Percentiles rank a stretch among this genome's conserved stretches.
Conservation (phyloP, 345 rosid species). For the Abelmoschus esculentus region DNA sequence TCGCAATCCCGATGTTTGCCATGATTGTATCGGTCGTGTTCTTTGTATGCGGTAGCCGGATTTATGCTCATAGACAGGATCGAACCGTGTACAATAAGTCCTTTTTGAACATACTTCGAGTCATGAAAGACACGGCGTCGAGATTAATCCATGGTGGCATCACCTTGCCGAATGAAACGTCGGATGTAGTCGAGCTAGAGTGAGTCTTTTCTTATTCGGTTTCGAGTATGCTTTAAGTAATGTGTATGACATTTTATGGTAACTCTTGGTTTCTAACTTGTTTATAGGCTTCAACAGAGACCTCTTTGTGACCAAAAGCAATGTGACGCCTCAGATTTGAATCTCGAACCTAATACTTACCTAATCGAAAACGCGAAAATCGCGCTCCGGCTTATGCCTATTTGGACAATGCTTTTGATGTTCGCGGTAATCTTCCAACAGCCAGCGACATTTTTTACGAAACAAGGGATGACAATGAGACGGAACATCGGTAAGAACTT, state of each 20-base stretch:
- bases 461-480: slow-evolving; percentile 84
- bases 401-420: slow-evolving; percentile 84
- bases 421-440: slow-evolving; percentile 89
- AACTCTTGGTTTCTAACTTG: slow-evolving; percentile 2
- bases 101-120: slow-evolving; percentile 19
- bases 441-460: slow-evolving; percentile 82
- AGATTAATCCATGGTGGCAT: slow-evolving; percentile 25
- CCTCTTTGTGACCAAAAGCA: slow-evolving; percentile 49
- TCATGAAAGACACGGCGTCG: slow-evolving; percentile 29
- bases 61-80: slow-evolving; percentile 36
- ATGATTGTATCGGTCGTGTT: slow-evolving; percentile 51
- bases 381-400: slow-evolving; percentile 57
- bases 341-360: slow-evolving; percentile 13
- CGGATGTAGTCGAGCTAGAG: slow-evolving; percentile 60
- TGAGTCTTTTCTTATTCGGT: slow-evolving; percentile 31
- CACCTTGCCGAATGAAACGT: slow-evolving; percentile 30
- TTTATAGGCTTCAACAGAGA: slow-evolving; percentile 63
- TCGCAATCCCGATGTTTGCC: slow-evolving; percentile 65
- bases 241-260: neutral
- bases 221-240: neutral
- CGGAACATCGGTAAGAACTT: slow-evolving; percentile 59
- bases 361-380: slow-evolving; percentile 36
- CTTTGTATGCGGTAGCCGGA: slow-evolving; percentile 51
- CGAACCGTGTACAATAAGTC: slow-evolving; percentile 15
- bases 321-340: slow-evolving; percentile 12